Conservation (phyloP, 257 asterid genomes). For the Solanum clarkiae region DNA sequence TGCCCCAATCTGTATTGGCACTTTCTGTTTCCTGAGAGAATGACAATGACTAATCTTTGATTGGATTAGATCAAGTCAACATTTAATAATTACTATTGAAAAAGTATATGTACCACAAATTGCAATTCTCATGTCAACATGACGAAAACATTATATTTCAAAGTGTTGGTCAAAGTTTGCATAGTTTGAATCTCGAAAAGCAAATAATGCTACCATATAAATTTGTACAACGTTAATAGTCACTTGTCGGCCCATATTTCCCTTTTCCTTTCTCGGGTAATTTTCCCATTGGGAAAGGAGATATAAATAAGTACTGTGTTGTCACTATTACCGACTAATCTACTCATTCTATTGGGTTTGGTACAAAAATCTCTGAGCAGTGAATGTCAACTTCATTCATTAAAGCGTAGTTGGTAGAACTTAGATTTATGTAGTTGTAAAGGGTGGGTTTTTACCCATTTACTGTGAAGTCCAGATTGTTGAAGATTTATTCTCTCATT, state of each 20-base stretch:
- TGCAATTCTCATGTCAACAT: neutral
- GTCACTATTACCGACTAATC: neutral
- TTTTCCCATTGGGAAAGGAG: neutral
- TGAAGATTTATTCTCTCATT: neutral
- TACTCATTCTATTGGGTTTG: neutral
- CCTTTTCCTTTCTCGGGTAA: neutral
- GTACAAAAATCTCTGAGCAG: neutral
- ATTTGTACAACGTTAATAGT: neutral
- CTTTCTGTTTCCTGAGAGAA: neutral
- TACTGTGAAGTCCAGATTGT: neutral
- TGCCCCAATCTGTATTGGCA: neutral
- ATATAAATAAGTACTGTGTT: neutral
- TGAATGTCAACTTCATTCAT: neutral
- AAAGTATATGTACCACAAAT: neutral
- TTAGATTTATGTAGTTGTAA: neutral
- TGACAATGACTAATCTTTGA: neutral
- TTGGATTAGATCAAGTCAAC: neutral
- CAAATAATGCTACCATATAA: neutral
- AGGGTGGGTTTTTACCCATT: neutral
- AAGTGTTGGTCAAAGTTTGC: neutral
- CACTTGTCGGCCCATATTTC: neutral
- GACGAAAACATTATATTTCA: neutral
- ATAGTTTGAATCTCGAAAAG: neutral
- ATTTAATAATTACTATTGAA: neutral
- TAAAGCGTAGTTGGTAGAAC: neutral